These are phyloP conservation scores for Eucalyptus victrix DNA, from an alignment of 345 rosid species.

Conservation along the genomic window DNA sequence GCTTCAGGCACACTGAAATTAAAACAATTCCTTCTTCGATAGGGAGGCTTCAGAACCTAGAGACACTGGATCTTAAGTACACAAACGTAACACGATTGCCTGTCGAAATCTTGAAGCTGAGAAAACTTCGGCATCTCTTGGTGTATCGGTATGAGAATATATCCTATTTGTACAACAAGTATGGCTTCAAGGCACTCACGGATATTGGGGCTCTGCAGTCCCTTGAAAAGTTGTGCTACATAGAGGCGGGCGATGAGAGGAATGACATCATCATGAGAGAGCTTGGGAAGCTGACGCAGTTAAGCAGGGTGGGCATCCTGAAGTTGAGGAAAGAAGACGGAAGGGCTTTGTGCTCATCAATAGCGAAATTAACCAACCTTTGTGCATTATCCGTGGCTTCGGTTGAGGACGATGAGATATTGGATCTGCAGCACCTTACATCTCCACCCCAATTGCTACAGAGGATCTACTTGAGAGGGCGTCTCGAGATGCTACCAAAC, in stretches of 20 bases:
- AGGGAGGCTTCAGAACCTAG: constrained; percentile 25
- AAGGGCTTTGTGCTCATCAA: constrained; percentile 6
- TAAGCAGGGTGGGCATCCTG: constrained; percentile 23
- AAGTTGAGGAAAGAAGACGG: constrained; percentile 25
- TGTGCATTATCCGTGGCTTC: constrained; percentile 15
- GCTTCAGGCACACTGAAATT: constrained; percentile 20
- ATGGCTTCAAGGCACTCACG: constrained; percentile 10
- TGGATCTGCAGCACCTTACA: constrained; percentile 11
- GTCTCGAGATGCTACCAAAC: constrained; percentile 6
- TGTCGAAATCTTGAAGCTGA: constrained; percentile 14
- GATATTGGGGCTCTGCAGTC: constrained; percentile 13
- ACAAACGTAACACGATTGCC: constrained; percentile 19
- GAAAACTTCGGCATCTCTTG: constrained; percentile 17
- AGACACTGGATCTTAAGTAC: constrained; percentile 34
- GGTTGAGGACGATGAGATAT: constrained; percentile 2
- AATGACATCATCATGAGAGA: not conserved
- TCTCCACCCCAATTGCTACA: constrained; percentile 19
- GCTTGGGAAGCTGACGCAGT: constrained; percentile 19
- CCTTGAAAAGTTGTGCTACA: constrained; percentile 18
- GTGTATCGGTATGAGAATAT: constrained; percentile 18
- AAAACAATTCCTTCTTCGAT: constrained; percentile 14
- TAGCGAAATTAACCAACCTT: constrained; percentile 9
- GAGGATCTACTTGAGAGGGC: constrained; percentile 15
- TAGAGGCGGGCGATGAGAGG: constrained; percentile 10
- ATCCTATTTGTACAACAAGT: constrained; percentile 7